Evolutionary conservation across 495 filamentous ascomycete genomes (phyloP), one percentile per base, ranked within the genome.

Genomic region (Daldinia bambusicola): DNA sequence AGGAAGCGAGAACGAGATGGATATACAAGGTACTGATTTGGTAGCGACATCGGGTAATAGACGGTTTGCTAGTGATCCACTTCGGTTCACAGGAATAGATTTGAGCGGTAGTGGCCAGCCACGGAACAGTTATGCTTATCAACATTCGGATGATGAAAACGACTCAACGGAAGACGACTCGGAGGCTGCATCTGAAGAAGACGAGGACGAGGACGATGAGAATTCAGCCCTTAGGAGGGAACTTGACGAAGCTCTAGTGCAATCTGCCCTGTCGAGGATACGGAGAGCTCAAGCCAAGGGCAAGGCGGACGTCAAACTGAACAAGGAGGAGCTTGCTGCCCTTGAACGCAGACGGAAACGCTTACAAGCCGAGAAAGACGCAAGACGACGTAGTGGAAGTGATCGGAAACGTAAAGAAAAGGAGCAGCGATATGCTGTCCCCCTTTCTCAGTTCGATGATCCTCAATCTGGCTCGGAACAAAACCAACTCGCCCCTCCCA

Each of bases 211-310:
- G 56, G 76, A 84, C 55, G 85, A 88, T 56, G 80, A 85, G 43
- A 83, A 80, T 79, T 83, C 83, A 66, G 80, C 81, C 52, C 85
- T 67, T 86, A 78, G 88, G 74, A 69, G 61, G 43, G 70, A 72
- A 32, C 61, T 72, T 8, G 92, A 95, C 75, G 91, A 93, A 63
- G 84, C 85, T 73, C 78, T 95, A 70, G 87, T 93, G 67, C 88
- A 93, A 61, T 86, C 86, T 59, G 93, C 92, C 40, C 76, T 94
- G 78, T 87, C 88, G 69, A 89, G 92, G 55, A 95, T 97, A 80
- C 87, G 86, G 64, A 88, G 88, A 52, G 92, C 93, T 31, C 88
- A 91, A 66, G 83, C 85, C 66, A 86, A 88, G 72, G 93, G 93
- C 43, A 90, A 89, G 78, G 83, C 81, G 40, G 92, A 94, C 53